Conservation (phyloP, 176 grass and related monocot genomes). For the Urochloa ruziziensis region DNA sequence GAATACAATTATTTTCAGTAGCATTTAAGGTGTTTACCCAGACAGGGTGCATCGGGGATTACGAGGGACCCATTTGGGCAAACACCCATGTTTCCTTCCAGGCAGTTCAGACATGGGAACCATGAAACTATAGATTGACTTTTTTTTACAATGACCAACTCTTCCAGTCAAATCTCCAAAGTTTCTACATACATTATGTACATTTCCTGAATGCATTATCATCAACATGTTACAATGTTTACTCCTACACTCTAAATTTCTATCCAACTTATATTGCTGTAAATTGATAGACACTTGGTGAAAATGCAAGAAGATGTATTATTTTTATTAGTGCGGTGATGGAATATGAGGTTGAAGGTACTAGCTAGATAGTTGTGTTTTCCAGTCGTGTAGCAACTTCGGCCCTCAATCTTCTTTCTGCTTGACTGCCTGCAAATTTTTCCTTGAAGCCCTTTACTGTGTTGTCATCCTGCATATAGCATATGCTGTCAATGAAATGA, state of each 20-base stretch:
- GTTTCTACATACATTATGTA: neutral
- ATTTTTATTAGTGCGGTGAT: neutral
- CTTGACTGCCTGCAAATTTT: conserved; percentile 66
- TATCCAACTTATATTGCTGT: neutral
- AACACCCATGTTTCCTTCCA: neutral
- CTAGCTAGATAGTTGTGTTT: conserved; percentile 37
- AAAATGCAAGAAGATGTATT: neutral
- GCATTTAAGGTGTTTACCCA: neutral
- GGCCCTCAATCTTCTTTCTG: conserved; percentile 45
- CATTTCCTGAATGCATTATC: conserved; percentile 11
- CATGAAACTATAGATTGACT: neutral
- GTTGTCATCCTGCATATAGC: conserved; percentile 57
- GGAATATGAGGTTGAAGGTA: neutral
- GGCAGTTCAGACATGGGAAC: neutral
- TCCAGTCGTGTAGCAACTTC: conserved; percentile 53
- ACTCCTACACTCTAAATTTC: neutral
- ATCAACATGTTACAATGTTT: neutral
- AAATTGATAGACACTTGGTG: neutral
- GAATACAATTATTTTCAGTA: neutral
- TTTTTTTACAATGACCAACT: neutral
- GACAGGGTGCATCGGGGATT: neutral
- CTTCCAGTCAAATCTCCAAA: neutral
- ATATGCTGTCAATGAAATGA: neutral
- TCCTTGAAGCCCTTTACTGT: conserved; percentile 54
- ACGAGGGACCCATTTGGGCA: neutral